Evolutionary conservation across 306 rosid species (phyloP), one percentile per base, ranked within the genome.

Genomic region (Acacia acuminata): DNA sequence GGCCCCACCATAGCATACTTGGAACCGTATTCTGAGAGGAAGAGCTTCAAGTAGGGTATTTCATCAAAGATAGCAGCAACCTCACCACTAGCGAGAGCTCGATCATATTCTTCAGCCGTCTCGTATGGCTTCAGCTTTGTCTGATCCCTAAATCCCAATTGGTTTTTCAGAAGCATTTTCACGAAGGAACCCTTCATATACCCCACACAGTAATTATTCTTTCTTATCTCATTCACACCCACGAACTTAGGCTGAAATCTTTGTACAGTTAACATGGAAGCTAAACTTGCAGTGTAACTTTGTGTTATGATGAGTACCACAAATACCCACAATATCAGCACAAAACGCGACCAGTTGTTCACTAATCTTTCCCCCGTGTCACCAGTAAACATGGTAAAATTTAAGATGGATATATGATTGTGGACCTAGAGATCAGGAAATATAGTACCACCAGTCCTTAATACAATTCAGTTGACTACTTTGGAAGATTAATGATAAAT

Each of bases 1-100:
- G 93, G 93, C 36, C 90, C 91, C 75, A 69, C 88, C 86, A 76
- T 75, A 13, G 72, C 75, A 75, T 86, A 86, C 67, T 56, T 79
- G 3, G 85, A 81, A 70, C 83, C 77, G 66, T 83, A 79, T 77
- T 73, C 86, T 1, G 78, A 8, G 44, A 88, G 79, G 79, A 88
- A 88, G 13, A 85, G n/a, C 60, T 90, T 86, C 9, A 86, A 53
- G 43, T 60, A 79, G 27, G 87, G 77, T 17, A 86, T 70, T 73
- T 90, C 94, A 58, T 81, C 88, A 34, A 86, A 82, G 19, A 86
- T 50, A 42, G 90, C 90, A 20, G 86, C 88, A 11, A 90, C 91
- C 13, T 89, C 85, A 10, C 87, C 92, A 36, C 83, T 80, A 1
- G 85, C 69, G 27, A 90, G 73, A 17, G 40, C 69, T 64, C n/a